Evolutionary conservation across 257 asterid species (phyloP).

Genomic region (Coffea eugenioides): DNA sequence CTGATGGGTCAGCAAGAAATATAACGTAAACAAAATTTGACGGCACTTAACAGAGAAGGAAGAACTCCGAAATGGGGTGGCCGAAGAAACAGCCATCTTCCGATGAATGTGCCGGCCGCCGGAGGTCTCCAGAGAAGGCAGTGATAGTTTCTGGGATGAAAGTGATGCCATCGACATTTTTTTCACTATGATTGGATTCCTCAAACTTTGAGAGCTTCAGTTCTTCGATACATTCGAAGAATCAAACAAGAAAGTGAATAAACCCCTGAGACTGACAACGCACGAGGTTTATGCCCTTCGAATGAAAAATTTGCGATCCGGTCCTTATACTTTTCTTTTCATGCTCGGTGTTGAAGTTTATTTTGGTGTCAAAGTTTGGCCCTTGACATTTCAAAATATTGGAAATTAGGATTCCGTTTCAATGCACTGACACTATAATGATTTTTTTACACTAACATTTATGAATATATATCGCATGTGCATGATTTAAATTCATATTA

Average conservation of each 20-base stretch:
- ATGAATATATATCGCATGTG: not conserved
- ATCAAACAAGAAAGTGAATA: not conserved
- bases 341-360: too few species aligned
- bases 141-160: constrained; percentile 6
- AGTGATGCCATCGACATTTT: constrained; percentile 27
- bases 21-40: not conserved
- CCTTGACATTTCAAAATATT: not conserved
- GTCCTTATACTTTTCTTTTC: not conserved
- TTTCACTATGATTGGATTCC: not conserved
- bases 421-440: too few species aligned
- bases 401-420: too few species aligned
- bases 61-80: constrained; percentile 14
- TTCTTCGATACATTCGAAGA: not conserved
- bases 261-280: not conserved
- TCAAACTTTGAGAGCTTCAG: not conserved
- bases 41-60: constrained; percentile 13
- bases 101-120: constrained; percentile 7
- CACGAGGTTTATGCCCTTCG: not conserved
- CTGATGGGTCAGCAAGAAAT: not conserved
- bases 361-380: too few species aligned
- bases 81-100: constrained; percentile 11
- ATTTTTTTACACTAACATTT: not conserved
- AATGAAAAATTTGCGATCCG: not conserved
- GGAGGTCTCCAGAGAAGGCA: constrained; percentile 24
- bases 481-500: too few species aligned